These are phyloP conservation scores for Xylaria sp. DNA, from an alignment of 2,329 filamentous ascomycete species.

Conservation along the genomic window DNA sequence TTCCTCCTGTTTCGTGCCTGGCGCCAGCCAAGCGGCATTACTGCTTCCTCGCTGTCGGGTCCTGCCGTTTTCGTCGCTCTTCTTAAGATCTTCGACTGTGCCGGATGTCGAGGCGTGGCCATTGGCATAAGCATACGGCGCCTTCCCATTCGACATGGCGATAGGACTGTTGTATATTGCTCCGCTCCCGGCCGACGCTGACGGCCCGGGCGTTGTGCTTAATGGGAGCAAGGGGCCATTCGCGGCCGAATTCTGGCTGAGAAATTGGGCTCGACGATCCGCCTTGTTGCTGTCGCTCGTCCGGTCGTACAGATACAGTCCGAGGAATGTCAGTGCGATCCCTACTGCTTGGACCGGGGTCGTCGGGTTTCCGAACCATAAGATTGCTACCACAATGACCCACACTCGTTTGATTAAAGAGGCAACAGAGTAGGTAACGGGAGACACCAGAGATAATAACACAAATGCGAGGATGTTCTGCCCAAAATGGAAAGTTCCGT, in stretches of 20 bases:
- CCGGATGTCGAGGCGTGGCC: slow-evolving; percentile 47
- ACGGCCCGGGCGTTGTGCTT: slow-evolving; percentile 50
- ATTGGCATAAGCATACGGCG: slow-evolving; percentile 51
- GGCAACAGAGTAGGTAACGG: slow-evolving; percentile 96
- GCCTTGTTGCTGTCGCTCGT: slow-evolving; percentile 87
- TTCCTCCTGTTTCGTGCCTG: slow-evolving; percentile 83
- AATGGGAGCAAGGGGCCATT: slow-evolving; percentile 69
- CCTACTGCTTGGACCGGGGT: slow-evolving; percentile 82
- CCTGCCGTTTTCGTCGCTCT: slow-evolving; percentile 56
- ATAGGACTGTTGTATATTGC: slow-evolving; percentile 48
- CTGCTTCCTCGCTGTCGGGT: slow-evolving; percentile 51
- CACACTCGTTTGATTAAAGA: slow-evolving; percentile 97
- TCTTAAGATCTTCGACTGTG: slow-evolving; percentile 58
- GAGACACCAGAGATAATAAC: slow-evolving; percentile 88
- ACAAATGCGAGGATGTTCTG: slow-evolving; percentile 97
- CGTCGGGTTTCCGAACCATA: slow-evolving; percentile 94
- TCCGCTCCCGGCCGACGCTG: slow-evolving; percentile 39
- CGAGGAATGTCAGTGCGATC: slow-evolving; percentile 87
- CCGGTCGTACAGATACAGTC: slow-evolving; percentile 93
- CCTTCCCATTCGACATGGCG: slow-evolving; percentile 38
- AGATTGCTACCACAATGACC: slow-evolving; percentile 90
- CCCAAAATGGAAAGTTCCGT: slow-evolving; percentile 93
- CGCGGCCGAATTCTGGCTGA: slow-evolving; percentile 53
- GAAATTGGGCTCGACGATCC: slow-evolving; percentile 77
- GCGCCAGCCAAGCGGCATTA: slow-evolving; percentile 69